Evolutionary conservation across 345 rosid species (phyloP), one percentile per base, ranked within the genome.

Genomic region (Pistacia integerrima): DNA sequence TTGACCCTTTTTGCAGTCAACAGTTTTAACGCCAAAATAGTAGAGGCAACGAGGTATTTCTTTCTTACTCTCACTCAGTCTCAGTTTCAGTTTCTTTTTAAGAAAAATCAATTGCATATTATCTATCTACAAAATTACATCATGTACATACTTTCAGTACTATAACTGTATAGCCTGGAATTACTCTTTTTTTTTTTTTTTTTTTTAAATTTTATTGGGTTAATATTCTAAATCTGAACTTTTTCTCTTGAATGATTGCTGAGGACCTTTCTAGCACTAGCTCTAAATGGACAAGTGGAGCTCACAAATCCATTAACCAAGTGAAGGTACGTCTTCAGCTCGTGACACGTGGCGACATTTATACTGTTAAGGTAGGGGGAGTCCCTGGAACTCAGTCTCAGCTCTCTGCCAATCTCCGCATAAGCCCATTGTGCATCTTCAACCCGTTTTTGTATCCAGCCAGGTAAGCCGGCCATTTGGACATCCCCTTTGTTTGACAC

Each of bases 301-400:
- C 92, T 91, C 46, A 88, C 95, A 20, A 91, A 91, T 9, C 91
- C 92, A 33, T 80, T 78, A 2, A 94, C 91, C 78, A 91, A 81
- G 77, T 88, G 94, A 0, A 95, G 80, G 54, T 90, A 95, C 22
- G 98, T 93, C 74, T 87, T 89, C 16, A 95, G 83, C 54, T 95
- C 98, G 69, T 95, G 99, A 85, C 97, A 93, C 74, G 93, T 83
- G 83, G 94, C 97, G 0, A 89, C 85, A 61, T 91, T 85, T 61
- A 76, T 79, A 22, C 83, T 77, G 11, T 63, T 84, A 13, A 95
- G 72, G 74, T 88, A 80, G 4, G 94, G 96, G 16, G 96, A 94
- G 74, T 86, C 88, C 64, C 82, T 81, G 74, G 94, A 91, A 64
- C 97, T 83, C 17, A 95, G 79, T 64, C 93, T 70, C 8, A 93